A percentile compares a stretch with the other conserved stretches of the same genome.
Evolutionary conservation across 2,329 filamentous ascomycete species (phyloP).

Genomic region (Epichloe hybrida): DNA sequence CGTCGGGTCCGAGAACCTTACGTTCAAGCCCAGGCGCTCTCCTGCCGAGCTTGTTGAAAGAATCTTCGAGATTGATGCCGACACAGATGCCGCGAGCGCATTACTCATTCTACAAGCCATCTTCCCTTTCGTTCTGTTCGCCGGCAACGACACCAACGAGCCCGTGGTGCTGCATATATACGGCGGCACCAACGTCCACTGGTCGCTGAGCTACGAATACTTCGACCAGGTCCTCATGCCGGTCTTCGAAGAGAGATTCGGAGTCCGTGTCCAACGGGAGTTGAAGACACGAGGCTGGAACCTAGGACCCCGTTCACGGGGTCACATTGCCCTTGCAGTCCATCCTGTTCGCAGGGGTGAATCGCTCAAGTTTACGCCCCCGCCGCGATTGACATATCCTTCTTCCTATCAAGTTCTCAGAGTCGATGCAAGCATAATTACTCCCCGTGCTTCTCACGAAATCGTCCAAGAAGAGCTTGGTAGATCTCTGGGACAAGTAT

Average conservation of each 20-base stretch:
- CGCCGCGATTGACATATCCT: conserved; percentile 11
- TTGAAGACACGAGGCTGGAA: conserved; percentile 39
- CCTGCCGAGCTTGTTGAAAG: conserved; percentile 27
- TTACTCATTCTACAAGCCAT: conserved; percentile 47
- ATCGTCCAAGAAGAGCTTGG: conserved; percentile 27
- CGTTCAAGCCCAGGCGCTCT: conserved; percentile 28
- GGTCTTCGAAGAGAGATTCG: conserved; percentile 35
- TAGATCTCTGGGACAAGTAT: conserved; percentile 25
- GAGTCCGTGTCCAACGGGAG: conserved; percentile 30
- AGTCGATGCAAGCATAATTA: conserved; percentile 38
- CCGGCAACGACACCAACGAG: conserved; percentile 27
- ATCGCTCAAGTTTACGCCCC: conserved; percentile 22
- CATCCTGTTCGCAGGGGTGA: conserved; percentile 19
- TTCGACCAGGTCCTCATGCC: conserved; percentile 48
- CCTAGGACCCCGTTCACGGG: conserved; percentile 26
- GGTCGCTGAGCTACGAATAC: conserved; percentile 47
- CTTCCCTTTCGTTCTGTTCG: conserved; percentile 44
- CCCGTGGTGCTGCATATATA: conserved; percentile 37
- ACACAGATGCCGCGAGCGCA: conserved; percentile 38
- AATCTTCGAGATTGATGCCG: conserved; percentile 34
- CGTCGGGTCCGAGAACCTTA: conserved; percentile 36
- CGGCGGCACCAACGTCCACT: conserved; percentile 46
- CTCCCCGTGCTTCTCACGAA: conserved; percentile 30
- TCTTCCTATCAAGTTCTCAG: conserved; percentile 24
- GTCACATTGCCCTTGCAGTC: conserved; percentile 31